Evolutionary conservation across 2,329 filamentous ascomycete species (phyloP).

Genomic region (Aureobasidium melanogenum): DNA sequence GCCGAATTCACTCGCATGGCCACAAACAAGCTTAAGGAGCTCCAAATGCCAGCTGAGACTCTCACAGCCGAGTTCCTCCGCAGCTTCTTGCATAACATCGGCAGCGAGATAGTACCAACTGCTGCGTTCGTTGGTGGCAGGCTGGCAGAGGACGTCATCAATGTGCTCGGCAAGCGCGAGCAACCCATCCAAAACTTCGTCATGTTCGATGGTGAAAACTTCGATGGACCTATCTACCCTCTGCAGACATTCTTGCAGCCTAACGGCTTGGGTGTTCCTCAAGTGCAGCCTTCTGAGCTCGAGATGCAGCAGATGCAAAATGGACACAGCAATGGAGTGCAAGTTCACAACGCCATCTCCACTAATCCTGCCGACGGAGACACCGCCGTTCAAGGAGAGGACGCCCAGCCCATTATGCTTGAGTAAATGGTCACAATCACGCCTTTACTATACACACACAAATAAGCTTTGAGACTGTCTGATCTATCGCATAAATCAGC

Average conservation of each 20-base stretch:
- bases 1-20: constrained; percentile 68
- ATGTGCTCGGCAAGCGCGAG: constrained; percentile 81
- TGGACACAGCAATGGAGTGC: background rate
- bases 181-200: constrained; percentile 95
- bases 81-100: constrained; percentile 78
- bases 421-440: background rate
- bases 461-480: background rate
- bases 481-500: background rate
- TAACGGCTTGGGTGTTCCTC: background rate
- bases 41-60: constrained; percentile 36
- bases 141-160: constrained; percentile 93
- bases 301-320: constrained; percentile 4
- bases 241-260: constrained; percentile 15
- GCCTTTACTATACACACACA: background rate
- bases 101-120: constrained; percentile 75
- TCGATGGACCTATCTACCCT: constrained; percentile 65
- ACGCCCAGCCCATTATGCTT: background rate
- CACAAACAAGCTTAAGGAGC: constrained; percentile 66
- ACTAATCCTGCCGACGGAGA: background rate
- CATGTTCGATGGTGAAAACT: constrained; percentile 77
- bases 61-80: constrained; percentile 57
- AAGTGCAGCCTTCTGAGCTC: background rate
- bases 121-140: constrained; percentile 83
- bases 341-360: background rate
- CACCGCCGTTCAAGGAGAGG: background rate